Percentiles rank a stretch among this genome's conserved stretches.
These are phyloP conservation scores for Aspergillus brunneoviolaceus DNA, from an alignment of 2,329 filamentous ascomycete genomes.

Conservation along the genomic window DNA sequence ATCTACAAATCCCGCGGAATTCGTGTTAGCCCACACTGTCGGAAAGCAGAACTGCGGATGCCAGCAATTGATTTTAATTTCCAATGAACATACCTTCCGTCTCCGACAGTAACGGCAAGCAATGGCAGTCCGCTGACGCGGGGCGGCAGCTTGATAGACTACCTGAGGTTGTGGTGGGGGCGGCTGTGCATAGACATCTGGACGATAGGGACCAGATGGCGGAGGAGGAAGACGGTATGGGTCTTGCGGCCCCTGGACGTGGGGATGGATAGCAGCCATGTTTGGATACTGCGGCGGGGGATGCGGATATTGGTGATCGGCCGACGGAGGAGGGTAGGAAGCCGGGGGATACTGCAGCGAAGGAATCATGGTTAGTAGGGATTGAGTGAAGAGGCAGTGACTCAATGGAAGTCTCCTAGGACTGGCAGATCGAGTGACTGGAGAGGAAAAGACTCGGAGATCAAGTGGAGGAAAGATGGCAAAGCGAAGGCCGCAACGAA, in stretches of 20 bases:
- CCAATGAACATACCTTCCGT: conserved; percentile 46
- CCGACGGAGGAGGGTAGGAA: conserved; percentile 33
- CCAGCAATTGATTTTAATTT: not conserved
- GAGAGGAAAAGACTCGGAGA: not conserved
- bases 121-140: conserved; percentile 53
- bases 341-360: conserved; percentile 32
- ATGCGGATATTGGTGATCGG: conserved; percentile 33
- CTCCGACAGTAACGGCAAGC: conserved; percentile 54
- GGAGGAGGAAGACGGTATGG: conserved; percentile 47
- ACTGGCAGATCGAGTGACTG: not conserved
- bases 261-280: conserved; percentile 46
- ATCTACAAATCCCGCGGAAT: conserved; percentile 52
- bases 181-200: conserved; percentile 42
- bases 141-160: conserved; percentile 47
- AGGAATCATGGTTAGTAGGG: conserved; percentile 3
- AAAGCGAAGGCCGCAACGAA: not conserved
- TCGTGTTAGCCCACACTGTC: conserved; percentile 12
- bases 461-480: not conserved
- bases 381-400: not conserved
- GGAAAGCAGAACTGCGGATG: not conserved
- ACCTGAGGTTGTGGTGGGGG: conserved; percentile 40
- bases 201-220: conserved; percentile 43
- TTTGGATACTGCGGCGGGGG: conserved; percentile 38
- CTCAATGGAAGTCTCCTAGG: not conserved
- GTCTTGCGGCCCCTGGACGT: conserved; percentile 42